These are phyloP conservation scores for Podospora comata DNA, from an alignment of 495 filamentous ascomycete species.

Conservation along the genomic window DNA sequence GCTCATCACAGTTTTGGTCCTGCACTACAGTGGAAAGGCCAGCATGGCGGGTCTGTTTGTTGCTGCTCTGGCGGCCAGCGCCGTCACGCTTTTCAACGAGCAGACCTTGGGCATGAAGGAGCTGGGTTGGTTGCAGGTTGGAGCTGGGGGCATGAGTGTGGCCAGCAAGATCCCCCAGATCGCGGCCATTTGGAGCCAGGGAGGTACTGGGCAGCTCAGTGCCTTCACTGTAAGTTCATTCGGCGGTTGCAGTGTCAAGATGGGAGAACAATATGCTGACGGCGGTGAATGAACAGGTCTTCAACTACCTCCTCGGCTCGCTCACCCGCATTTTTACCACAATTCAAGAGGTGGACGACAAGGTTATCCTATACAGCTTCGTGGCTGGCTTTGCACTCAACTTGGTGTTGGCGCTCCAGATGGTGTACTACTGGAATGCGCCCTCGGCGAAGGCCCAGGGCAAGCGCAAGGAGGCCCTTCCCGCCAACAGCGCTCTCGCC, in stretches of 20 bases:
- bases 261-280: neutral
- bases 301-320: constrained; percentile 93
- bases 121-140: constrained; percentile 76
- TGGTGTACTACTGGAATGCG: constrained; percentile 95
- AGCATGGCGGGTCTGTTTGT: constrained; percentile 67
- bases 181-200: constrained; percentile 72
- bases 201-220: constrained; percentile 89
- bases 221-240: constrained; percentile 78
- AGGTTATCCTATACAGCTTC: constrained; percentile 90
- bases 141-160: constrained; percentile 75
- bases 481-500: neutral
- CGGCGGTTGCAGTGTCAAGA: neutral
- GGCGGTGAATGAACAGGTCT: constrained; percentile 59
- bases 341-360: constrained; percentile 91
- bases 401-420: constrained; percentile 78
- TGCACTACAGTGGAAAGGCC: constrained; percentile 68
- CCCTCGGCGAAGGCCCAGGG: constrained; percentile 53
- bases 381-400: constrained; percentile 86
- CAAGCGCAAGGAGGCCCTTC: constrained; percentile 42
- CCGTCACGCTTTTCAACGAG: constrained; percentile 66
- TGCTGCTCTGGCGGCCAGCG: constrained; percentile 63
- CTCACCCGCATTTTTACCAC: constrained; percentile 95
- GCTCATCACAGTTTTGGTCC: constrained; percentile 75
- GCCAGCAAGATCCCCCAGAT: constrained; percentile 94
- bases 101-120: constrained; percentile 63